These are phyloP conservation scores for Aspergillus affinis DNA, from an alignment of 495 filamentous ascomycete species.

Conservation along the genomic window DNA sequence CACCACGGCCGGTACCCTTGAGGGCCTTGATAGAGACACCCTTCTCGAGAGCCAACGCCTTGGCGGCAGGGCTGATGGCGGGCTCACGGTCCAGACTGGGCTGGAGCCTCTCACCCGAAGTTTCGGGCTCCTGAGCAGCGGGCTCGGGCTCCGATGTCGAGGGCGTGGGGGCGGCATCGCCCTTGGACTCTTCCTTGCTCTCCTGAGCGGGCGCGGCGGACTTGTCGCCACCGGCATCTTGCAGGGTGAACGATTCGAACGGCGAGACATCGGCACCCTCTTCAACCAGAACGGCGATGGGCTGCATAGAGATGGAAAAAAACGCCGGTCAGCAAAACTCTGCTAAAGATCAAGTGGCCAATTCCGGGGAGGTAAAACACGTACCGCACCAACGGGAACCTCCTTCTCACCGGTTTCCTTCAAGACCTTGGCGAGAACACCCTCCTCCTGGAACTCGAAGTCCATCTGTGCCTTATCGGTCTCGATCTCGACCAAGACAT, in stretches of 20 bases:
- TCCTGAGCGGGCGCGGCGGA: slow-evolving; percentile 55
- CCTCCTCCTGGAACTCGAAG: slow-evolving; percentile 99
- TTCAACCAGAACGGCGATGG: slow-evolving; percentile 93
- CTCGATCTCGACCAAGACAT: slow-evolving; percentile 99
- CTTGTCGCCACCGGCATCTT: slow-evolving; percentile 89
- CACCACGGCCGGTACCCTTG: slow-evolving; percentile 85
- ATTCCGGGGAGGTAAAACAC: slow-evolving; percentile 32
- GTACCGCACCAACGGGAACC: slow-evolving; percentile 89
- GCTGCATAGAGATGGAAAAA: slow-evolving; percentile 50
- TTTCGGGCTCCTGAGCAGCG: slow-evolving; percentile 67
- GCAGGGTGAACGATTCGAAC: slow-evolving; percentile 83
- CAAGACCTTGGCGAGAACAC: slow-evolving; percentile 90
- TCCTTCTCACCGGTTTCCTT: slow-evolving; percentile 95
- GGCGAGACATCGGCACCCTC: slow-evolving; percentile 81
- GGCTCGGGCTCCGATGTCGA: slow-evolving; percentile 58
- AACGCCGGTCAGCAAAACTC: slow-evolving; percentile 1
- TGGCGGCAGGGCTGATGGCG: slow-evolving; percentile 69
- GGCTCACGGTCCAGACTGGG: slow-evolving; percentile 78
- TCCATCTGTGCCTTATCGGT: slow-evolving; percentile 99
- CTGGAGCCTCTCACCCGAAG: slow-evolving; percentile 74
- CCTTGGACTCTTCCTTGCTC: slow-evolving; percentile 62
- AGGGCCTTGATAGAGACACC: slow-evolving; percentile 75
- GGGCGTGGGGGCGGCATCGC: slow-evolving; percentile 57
- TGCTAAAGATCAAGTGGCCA: background rate
- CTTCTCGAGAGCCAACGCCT: slow-evolving; percentile 80